Conservation (phyloP, 2,329 filamentous ascomycete species). For the Pseudogymnoascus sp. region DNA sequence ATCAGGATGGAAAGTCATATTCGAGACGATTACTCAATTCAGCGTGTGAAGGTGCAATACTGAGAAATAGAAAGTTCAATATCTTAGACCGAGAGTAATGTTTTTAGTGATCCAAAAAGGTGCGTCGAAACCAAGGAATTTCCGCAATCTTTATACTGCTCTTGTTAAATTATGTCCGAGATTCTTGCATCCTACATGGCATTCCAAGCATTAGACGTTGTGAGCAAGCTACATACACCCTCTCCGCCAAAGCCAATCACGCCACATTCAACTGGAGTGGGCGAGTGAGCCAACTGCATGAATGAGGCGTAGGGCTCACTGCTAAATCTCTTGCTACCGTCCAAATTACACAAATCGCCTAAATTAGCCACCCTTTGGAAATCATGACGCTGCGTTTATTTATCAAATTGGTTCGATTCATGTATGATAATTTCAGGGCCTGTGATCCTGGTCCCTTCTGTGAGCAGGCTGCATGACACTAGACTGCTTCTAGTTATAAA, state of each 20-base stretch:
- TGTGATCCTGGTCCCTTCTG: constrained; percentile 9
- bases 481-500: constrained; percentile 16
- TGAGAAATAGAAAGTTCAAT: constrained; percentile 13
- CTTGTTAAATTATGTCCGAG: constrained; percentile 16
- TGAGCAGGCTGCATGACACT: constrained; percentile 31
- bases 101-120: constrained; percentile 17
- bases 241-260: constrained; percentile 10
- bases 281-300: constrained; percentile 25
- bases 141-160: constrained; percentile 22
- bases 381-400: constrained; percentile 10
- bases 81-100: constrained; percentile 16
- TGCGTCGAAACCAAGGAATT: constrained; percentile 15
- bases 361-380: constrained; percentile 11
- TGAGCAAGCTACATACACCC: constrained; percentile 21
- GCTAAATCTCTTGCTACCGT: constrained; percentile 9
- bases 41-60: constrained; percentile 16
- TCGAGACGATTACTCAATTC: constrained; percentile 14
- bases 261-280: constrained; percentile 13
- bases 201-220: constrained; percentile 14
- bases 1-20: constrained; percentile 33
- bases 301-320: constrained; percentile 18
- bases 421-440: background rate
- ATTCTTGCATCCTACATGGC: constrained; percentile 15
- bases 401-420: background rate
- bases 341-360: background rate